Evolutionary conservation across 225 moss, liverwort and hornwort genomes (phyloP), one percentile per base, ranked within the genome.

Genomic region (Rhytidiadelphus loreus): DNA sequence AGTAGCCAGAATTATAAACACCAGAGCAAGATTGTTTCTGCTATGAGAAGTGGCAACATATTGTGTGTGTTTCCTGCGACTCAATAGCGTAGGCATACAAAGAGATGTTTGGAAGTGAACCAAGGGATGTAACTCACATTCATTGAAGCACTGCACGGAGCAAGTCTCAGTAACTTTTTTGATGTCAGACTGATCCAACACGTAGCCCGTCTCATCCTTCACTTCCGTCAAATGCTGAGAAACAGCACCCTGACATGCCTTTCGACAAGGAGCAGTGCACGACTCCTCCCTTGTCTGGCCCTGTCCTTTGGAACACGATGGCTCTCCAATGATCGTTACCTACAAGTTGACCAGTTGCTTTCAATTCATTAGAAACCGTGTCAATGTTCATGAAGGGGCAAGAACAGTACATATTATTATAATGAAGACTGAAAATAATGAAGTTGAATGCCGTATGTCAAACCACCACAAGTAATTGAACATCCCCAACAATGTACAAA

Each of bases 131-230:
- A 60, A 52, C 91, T 88, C 89, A 95, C 93, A 95, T 94, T 95
- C 93, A 83, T 92, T 92, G 85, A 92, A 92, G 87, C 92, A 95
- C 72, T 92, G 95, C 66, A 70, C 82, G 64, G 93, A 89, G 92
- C 93, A 93, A 64, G 79, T 86, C 15, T 92, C 88, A 29, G 89
- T 93, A 5, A 90, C 95, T 89, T 90, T 95, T 32, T 82, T 89
- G 16, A 92, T 61, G 69, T 95, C 95, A 30, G 91, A 89, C 39
- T 87, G 85, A 63, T 95, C 94, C 66, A 95, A 71, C 77, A 93
- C 89, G 77, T 95, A 95, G 78, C 95, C 95, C 35, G 95, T 95
- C 60, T 92, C 94, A 52, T 93, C 88, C 88, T 93, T 95, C 66
- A 95, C 95, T 78, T 93, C 93, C 19, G 87, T 81, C 81, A 89